phyloP scores from a whole-genome alignment of 306 rosid genomes.

The Luffa acutangula region DNA sequence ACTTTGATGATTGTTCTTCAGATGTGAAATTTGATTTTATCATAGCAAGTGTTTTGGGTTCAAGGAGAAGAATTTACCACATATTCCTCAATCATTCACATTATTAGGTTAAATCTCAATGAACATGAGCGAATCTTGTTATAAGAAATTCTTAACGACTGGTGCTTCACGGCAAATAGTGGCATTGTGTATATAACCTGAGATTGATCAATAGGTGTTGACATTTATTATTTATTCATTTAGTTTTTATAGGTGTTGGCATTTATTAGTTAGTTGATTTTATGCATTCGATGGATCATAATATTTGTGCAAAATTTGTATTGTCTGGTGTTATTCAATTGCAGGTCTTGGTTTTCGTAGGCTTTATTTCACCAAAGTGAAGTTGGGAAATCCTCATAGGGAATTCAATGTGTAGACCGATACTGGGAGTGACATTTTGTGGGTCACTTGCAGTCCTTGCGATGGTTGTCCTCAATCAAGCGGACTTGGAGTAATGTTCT shows the following conservation, averaged over 20 bases:
- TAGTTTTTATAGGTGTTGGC: neutral
- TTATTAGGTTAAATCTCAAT: neutral
- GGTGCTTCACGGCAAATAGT: neutral
- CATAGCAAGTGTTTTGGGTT: neutral
- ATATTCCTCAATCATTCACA: neutral
- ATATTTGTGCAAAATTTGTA: neutral
- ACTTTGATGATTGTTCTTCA: neutral
- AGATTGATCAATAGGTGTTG: neutral
- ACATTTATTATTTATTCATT: neutral
- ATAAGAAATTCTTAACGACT: neutral
- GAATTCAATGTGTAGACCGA: conserved; percentile 90
- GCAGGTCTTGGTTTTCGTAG: conserved; percentile 34
- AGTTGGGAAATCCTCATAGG: conserved; percentile 75
- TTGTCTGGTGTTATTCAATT: neutral
- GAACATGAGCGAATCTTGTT: neutral
- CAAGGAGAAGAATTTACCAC: neutral
- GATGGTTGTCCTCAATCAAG: conserved; percentile 76
- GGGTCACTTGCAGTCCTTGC: conserved; percentile 86
- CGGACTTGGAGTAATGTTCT: conserved; percentile 60
- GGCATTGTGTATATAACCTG: neutral
- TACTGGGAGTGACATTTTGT: conserved; percentile 89
- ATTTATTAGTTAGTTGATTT: neutral
- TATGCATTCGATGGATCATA: neutral
- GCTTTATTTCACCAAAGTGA: conserved; percentile 76
- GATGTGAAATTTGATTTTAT: neutral